Conservation (phyloP, 2,329 filamentous ascomycete species). For the Cercospora zeina region DNA sequence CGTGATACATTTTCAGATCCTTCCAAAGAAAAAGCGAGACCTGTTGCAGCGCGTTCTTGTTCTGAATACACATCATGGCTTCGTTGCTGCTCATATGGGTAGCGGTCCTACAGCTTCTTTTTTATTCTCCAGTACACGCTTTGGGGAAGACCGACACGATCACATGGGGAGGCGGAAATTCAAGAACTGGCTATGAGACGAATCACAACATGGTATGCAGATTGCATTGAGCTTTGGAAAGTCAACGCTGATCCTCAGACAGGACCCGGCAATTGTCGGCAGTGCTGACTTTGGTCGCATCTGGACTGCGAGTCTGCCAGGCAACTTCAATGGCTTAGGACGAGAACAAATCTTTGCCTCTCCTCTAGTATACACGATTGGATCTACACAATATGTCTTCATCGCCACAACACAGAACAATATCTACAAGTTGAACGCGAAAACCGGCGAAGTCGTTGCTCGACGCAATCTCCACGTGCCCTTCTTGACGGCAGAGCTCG, state of each 20-base stretch:
- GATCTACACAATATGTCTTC: constrained; percentile 17
- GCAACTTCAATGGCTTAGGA: constrained; percentile 16
- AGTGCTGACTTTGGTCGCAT: constrained; percentile 13
- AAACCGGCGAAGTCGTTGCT: constrained; percentile 14
- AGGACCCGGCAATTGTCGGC: constrained; percentile 13
- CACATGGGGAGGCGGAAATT: constrained; percentile 18
- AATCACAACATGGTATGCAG: constrained; percentile 10
- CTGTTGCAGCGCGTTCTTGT: background rate
- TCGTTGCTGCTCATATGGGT: background rate
- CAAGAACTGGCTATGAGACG: constrained; percentile 19
- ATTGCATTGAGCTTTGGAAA: background rate
- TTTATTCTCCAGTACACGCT: background rate
- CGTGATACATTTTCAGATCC: background rate
- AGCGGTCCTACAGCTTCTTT: background rate
- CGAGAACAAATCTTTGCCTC: constrained; percentile 16
- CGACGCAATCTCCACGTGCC: constrained; percentile 16
- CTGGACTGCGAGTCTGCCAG: constrained; percentile 16
- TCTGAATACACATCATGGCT: background rate
- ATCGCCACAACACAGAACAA: constrained; percentile 22
- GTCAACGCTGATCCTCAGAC: background rate
- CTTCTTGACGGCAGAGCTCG: constrained; percentile 17
- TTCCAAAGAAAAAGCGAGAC: background rate
- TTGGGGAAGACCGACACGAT: constrained; percentile 18
- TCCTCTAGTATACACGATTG: constrained; percentile 19
- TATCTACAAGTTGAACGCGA: constrained; percentile 21